Evolutionary conservation across 768 basidiomycete species (phyloP).

Genomic region (Agaricus blazei): DNA sequence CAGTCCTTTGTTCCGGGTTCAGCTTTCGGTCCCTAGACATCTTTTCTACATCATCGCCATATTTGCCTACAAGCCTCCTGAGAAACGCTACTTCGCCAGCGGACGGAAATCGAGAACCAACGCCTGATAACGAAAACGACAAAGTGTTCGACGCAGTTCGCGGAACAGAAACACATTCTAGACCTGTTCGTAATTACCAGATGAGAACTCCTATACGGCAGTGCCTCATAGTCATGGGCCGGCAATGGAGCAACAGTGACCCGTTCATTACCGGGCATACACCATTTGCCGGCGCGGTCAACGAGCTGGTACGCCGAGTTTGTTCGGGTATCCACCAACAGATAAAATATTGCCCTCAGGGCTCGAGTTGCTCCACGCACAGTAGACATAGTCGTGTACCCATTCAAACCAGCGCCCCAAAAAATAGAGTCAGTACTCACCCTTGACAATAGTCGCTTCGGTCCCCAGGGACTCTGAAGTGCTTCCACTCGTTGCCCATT

Average conservation of each 20-base stretch:
- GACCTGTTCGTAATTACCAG: constrained; percentile 32
- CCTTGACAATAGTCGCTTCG: constrained; percentile 15
- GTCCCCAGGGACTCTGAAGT: constrained; percentile 14
- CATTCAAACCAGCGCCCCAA: neutral
- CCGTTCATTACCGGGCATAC: too few relatives aligned
- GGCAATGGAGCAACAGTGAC: neutral
- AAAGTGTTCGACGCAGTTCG: constrained; percentile 29
- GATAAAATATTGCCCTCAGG: too few relatives aligned
- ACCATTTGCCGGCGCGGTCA: too few relatives aligned
- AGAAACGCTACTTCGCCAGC: constrained; percentile 66
- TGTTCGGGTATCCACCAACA: too few relatives aligned
- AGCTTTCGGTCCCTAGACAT: constrained; percentile 80
- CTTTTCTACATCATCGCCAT: constrained; percentile 64
- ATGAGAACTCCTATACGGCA: neutral
- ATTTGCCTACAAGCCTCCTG: constrained; percentile 53
- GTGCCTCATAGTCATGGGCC: neutral
- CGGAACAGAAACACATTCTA: constrained; percentile 56
- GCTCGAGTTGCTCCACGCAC: too few relatives aligned
- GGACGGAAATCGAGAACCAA: constrained; percentile 59
- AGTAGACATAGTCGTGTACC: too few relatives aligned
- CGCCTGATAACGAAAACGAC: constrained; percentile 32
- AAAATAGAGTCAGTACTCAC: constrained; percentile 18
- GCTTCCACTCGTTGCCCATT: constrained; percentile 37
- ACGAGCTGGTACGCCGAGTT: too few relatives aligned
- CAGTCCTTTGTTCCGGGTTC: constrained; percentile 83